phyloP scores from a whole-genome alignment of 805 yeast genomes.

The Millerozyma acaciae region DNA sequence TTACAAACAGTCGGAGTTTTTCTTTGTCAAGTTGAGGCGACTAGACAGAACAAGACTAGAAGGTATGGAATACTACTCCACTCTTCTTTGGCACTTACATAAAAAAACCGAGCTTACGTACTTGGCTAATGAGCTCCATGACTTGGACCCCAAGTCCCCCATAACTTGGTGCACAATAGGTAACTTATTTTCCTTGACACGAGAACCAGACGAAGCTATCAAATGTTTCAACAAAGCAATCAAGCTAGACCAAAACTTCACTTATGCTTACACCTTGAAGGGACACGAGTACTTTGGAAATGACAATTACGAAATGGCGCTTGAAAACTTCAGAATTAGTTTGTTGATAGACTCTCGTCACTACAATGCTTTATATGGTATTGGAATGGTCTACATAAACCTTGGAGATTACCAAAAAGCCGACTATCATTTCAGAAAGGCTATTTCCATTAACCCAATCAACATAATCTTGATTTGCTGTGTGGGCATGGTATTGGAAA shows the following conservation, averaged over 20 bases:
- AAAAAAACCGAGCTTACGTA: conserved; percentile 75
- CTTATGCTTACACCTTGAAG: conserved; percentile 87
- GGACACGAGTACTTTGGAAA: conserved; percentile 89
- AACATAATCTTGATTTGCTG: conserved; percentile 89
- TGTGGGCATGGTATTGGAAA: conserved; percentile 89
- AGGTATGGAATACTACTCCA: conserved; percentile 90
- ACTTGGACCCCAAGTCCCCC: conserved; percentile 60
- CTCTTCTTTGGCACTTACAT: conserved; percentile 89
- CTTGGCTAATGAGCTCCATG: conserved; percentile 76
- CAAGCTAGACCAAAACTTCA: conserved; percentile 61
- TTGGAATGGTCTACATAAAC: conserved; percentile 89
- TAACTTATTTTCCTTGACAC: conserved; percentile 74
- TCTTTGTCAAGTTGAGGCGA: conserved; percentile 58
- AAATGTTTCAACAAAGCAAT: conserved; percentile 80
- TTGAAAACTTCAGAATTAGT: conserved; percentile 77
- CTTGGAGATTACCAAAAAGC: conserved; percentile 82
- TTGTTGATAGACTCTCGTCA: conserved; percentile 74
- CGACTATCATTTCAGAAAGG: conserved; percentile 81
- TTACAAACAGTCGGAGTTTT: conserved; percentile 68
- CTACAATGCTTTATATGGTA: conserved; percentile 92
- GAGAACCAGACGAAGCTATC: conserved; percentile 88
- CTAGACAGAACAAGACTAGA: conserved; percentile 73
- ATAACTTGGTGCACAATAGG: conserved; percentile 93
- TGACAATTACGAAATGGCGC: conserved; percentile 88
- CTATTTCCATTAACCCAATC: conserved; percentile 83